Conservation (phyloP, 73 alveolate species). For the Blepharisma japonicum region DNA sequence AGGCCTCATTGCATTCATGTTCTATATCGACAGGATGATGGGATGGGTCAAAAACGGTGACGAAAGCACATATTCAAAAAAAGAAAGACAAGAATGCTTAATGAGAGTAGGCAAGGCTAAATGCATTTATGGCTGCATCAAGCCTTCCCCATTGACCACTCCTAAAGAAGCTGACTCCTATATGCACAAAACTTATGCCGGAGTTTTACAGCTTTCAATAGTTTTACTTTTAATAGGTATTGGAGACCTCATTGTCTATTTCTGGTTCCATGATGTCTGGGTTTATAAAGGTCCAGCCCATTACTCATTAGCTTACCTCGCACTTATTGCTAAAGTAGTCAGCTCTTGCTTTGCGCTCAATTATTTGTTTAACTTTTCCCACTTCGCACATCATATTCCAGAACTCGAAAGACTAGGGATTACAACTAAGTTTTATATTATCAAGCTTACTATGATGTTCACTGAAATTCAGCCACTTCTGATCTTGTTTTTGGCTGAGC, state of each 20-base stretch:
- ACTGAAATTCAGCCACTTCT: slow-evolving; percentile 11
- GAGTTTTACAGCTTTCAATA: slow-evolving; percentile 7
- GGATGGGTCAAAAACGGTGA: slow-evolving; percentile 12
- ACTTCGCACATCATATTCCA: not conserved
- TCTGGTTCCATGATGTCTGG: too few species aligned
- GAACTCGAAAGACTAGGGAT: not conserved
- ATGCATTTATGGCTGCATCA: not conserved
- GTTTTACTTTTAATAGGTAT: not conserved
- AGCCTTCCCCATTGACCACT: not conserved
- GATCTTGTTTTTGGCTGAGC: not conserved
- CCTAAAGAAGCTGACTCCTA: not conserved
- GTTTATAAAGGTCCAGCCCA: too few species aligned
- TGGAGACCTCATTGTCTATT: too few species aligned
- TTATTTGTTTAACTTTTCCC: not conserved
- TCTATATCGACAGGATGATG: not conserved
- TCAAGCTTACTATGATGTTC: slow-evolving; percentile 11
- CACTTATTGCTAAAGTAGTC: not conserved
- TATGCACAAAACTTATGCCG: not conserved
- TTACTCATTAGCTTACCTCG: too few species aligned
- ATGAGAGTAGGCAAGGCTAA: not conserved
- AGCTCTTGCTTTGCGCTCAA: slow-evolving; percentile 14
- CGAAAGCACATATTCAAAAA: not conserved
- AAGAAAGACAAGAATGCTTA: not conserved
- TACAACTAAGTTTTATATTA: not conserved
- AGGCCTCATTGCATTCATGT: not conserved